Evolutionary conservation across 495 filamentous ascomycete genomes (phyloP).

Genomic region (Friedmanniomyces endolithicus): DNA sequence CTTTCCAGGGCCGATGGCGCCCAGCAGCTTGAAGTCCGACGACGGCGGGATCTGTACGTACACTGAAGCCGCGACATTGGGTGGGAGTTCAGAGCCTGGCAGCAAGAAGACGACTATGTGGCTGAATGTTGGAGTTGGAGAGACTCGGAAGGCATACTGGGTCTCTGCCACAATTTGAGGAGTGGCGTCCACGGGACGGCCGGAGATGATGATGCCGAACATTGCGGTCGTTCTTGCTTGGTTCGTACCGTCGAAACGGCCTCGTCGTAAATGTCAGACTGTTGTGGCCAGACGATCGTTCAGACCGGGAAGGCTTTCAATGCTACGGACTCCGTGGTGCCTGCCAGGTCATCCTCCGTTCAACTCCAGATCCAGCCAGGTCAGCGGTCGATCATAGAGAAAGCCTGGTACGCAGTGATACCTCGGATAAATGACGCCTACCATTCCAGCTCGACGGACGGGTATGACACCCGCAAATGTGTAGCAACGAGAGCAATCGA

Average conservation of each 20-base stretch:
- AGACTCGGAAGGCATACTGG: slow-evolving; percentile 53
- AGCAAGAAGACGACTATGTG: slow-evolving; percentile 86
- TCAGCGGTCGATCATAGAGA: no score
- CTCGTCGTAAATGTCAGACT: not conserved
- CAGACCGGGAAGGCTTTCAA: no score
- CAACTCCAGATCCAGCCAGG: no score
- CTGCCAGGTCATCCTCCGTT: no score
- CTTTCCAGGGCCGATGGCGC: slow-evolving; percentile 76
- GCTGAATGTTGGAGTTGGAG: slow-evolving; percentile 47
- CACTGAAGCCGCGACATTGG: slow-evolving; percentile 70
- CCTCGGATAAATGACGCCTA: no score
- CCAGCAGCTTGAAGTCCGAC: slow-evolving; percentile 62
- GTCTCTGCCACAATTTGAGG: slow-evolving; percentile 48
- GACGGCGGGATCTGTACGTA: slow-evolving; percentile 59
- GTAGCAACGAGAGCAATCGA: no score
- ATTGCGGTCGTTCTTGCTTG: slow-evolving; percentile 11
- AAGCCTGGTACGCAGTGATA: no score
- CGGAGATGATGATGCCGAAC: slow-evolving; percentile 35
- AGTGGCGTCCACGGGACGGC: slow-evolving; percentile 49
- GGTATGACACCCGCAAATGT: no score
- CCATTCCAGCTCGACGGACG: no score
- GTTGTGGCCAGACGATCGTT: not conserved
- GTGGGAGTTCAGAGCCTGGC: slow-evolving; percentile 61
- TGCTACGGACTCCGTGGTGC: no score
- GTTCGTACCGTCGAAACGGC: not conserved